phyloP scores from a whole-genome alignment of 306 rosid genomes.

The Fragaria vesca region DNA sequence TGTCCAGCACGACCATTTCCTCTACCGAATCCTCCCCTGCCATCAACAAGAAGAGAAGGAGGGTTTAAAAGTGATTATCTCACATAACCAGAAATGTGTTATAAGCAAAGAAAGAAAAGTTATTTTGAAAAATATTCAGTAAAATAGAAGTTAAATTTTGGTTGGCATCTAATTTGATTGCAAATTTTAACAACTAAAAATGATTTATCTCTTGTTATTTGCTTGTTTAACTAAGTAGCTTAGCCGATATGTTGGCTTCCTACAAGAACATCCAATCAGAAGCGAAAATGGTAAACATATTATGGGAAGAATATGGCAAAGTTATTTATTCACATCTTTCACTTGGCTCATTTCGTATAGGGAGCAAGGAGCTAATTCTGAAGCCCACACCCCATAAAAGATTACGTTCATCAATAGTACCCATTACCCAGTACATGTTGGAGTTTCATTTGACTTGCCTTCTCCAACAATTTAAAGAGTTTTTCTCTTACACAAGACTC shows the following conservation, averaged over 20 bases:
- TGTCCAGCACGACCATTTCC: slow-evolving; percentile 78
- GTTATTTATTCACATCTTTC: background rate
- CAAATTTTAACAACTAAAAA: background rate
- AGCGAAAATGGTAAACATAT: background rate
- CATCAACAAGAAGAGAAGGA: slow-evolving; percentile 12
- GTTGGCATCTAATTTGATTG: background rate
- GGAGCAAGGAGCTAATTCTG: background rate
- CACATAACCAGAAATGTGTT: background rate
- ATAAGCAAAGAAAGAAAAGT: background rate
- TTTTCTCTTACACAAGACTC: background rate
- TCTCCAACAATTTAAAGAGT: background rate
- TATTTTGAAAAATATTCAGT: background rate
- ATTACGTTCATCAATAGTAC: background rate
- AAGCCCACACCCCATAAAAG: background rate
- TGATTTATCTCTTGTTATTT: background rate
- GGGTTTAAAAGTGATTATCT: slow-evolving; percentile 11
- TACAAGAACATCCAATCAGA: background rate
- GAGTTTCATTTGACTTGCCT: background rate
- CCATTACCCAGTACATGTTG: background rate
- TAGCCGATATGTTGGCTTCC: background rate
- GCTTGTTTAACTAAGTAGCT: no score
- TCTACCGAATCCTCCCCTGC: slow-evolving; percentile 90
- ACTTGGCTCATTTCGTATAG: background rate
- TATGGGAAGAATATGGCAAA: background rate
- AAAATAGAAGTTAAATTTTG: background rate